phyloP scores from a whole-genome alignment of 2,329 filamentous ascomycete species.

The Dactylellina cionopaga region DNA sequence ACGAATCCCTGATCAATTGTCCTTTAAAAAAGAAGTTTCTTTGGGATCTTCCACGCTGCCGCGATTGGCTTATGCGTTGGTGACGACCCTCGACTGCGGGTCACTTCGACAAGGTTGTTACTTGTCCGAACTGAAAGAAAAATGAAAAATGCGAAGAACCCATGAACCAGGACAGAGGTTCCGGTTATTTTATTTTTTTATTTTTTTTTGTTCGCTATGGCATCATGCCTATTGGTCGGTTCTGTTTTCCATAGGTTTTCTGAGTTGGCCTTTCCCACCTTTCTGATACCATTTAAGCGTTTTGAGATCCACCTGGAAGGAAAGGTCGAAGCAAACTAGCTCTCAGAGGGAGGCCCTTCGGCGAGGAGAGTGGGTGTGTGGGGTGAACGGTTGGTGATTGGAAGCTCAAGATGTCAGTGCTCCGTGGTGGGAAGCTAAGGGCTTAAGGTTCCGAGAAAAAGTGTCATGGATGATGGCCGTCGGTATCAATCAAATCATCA shows the following conservation, averaged over 20 bases:
- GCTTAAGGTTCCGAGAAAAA: not conserved
- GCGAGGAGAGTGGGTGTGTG: conserved; percentile 26
- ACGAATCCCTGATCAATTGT: not conserved
- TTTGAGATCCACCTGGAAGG: conserved; percentile 21
- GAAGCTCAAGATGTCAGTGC: conserved; percentile 30
- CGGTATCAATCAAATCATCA: not conserved
- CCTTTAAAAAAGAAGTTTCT: not conserved
- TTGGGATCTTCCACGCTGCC: not conserved
- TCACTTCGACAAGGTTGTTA: conserved; percentile 34
- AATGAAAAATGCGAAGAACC: conserved; percentile 14
- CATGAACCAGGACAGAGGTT: conserved; percentile 45
- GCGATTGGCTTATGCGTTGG: not conserved
- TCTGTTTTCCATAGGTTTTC: conserved; percentile 5
- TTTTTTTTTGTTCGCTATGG: too few species aligned
- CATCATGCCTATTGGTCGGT: conserved; percentile 14
- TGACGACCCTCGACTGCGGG: conserved; percentile 9
- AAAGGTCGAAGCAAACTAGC: not conserved
- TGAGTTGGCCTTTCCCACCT: not conserved
- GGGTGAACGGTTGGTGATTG: conserved; percentile 28
- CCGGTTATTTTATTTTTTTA: too few species aligned
- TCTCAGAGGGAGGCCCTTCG: conserved; percentile 11
- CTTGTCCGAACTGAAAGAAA: conserved; percentile 22
- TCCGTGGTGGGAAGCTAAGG: conserved; percentile 15
- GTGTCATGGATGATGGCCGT: conserved; percentile 20
- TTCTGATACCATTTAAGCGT: conserved; percentile 17